A percentile compares a stretch with the other conserved stretches of the same genome.
Evolutionary conservation across 257 asterid genomes (phyloP).

Genomic region (Solanum clarkiae): DNA sequence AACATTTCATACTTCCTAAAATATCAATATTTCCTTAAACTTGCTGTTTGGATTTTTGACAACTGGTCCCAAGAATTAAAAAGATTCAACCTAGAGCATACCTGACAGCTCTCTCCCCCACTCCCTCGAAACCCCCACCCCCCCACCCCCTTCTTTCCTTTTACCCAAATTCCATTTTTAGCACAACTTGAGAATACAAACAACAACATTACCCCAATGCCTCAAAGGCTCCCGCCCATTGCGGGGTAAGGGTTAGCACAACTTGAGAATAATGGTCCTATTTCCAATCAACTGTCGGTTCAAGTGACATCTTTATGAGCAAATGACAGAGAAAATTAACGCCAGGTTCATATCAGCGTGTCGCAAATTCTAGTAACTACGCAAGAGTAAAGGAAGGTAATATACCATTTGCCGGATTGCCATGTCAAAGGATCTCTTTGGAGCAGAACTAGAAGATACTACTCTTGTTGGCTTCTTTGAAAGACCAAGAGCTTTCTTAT

Average conservation of each 20-base stretch:
- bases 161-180: background rate
- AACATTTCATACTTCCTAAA: background rate
- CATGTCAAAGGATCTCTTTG: conserved; percentile 84
- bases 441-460: conserved; percentile 59
- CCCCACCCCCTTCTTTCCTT: background rate
- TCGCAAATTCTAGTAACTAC: background rate
- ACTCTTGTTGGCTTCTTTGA: conserved; percentile 53
- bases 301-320: background rate
- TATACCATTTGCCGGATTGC: conserved; percentile 77
- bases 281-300: background rate
- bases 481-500: conserved; percentile 33
- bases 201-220: too few relatives aligned
- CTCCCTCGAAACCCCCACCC: background rate
- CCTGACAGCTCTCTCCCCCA: background rate
- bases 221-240: too few relatives aligned
- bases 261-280: background rate
- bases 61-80: background rate
- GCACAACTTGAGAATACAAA: background rate
- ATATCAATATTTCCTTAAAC: background rate
- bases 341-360: background rate
- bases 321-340: background rate
- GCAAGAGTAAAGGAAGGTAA: conserved; percentile 9
- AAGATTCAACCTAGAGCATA: background rate
- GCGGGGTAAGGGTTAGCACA: too few relatives aligned
- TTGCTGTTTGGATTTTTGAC: background rate